Conservation (phyloP, 1,284 basidiomycete genomes). For the Sanghuangporus weigelae region DNA sequence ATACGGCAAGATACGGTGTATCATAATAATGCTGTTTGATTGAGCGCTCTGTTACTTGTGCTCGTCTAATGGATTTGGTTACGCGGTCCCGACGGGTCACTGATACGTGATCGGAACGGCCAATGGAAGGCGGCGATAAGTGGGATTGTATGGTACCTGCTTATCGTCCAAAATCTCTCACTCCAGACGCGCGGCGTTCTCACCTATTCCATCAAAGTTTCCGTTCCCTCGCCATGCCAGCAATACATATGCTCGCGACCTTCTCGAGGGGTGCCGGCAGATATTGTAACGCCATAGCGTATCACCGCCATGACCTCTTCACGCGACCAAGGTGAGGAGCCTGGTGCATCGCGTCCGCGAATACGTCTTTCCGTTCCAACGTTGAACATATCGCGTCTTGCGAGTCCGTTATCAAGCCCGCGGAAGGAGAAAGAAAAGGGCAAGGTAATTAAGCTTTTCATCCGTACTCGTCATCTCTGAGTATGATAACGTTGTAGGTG, state of each 20-base stretch:
- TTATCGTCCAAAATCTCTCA: not conserved
- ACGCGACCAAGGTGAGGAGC: not conserved
- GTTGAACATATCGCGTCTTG: not conserved
- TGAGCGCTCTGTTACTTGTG: not conserved
- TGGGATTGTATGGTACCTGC: not conserved
- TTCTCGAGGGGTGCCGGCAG: not conserved
- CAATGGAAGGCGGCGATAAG: not conserved
- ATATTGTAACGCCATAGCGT: not conserved
- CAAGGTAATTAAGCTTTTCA: not conserved
- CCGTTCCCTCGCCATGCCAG: not conserved
- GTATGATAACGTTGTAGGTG: not conserved
- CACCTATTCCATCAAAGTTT: not conserved
- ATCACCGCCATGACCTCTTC: not conserved
- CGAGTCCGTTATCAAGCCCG: not conserved
- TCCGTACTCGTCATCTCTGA: not conserved
- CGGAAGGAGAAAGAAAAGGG: not conserved
- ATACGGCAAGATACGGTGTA: no score
- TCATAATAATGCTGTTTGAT: no score
- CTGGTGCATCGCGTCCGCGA: not conserved
- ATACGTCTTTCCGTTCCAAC: not conserved
- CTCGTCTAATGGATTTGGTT: not conserved
- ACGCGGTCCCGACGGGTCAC: not conserved
- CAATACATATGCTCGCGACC: not conserved
- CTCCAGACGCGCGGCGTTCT: not conserved
- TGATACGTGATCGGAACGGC: not conserved